phyloP scores from a whole-genome alignment of 1,139 yeast genomes.

The Protomyces gravidus region DNA sequence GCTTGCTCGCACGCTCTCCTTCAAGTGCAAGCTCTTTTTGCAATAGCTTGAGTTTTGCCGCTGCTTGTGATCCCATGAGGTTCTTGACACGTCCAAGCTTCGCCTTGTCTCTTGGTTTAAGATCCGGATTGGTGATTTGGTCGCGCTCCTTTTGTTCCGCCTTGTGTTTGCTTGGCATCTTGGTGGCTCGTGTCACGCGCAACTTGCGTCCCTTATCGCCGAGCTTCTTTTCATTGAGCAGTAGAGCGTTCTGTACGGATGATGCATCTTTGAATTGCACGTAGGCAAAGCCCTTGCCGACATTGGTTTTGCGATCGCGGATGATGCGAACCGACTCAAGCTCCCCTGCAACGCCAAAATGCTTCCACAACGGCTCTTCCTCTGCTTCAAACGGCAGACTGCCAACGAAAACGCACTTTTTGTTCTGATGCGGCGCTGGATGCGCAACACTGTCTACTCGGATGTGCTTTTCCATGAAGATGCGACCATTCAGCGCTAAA shows the following conservation, averaged over 20 bases:
- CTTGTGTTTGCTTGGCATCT: conserved; percentile 37
- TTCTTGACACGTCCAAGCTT: conserved; percentile 73
- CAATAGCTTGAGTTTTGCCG: conserved; percentile 54
- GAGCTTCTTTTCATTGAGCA: conserved; percentile 68
- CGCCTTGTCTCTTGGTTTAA: conserved; percentile 53
- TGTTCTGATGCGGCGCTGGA: conserved; percentile 75
- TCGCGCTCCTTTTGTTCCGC: conserved; percentile 32
- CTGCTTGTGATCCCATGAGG: conserved; percentile 73
- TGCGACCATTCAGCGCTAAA: conserved; percentile 57
- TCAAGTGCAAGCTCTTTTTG: conserved; percentile 51
- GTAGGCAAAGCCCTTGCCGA: conserved; percentile 96
- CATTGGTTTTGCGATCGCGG: conserved; percentile 85
- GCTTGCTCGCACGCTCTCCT: conserved; percentile 62
- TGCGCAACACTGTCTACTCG: conserved; percentile 90
- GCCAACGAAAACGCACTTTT: conserved; percentile 84
- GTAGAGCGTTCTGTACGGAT: conserved; percentile 74
- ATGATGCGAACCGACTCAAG: conserved; percentile 86
- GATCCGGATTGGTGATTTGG: conserved; percentile 35
- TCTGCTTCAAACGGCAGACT: conserved; percentile 87
- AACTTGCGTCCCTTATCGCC: conserved; percentile 56
- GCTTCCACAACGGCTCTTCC: conserved; percentile 84
- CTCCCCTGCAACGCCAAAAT: conserved; percentile 59
- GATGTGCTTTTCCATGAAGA: conserved; percentile 68
- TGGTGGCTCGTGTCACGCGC: conserved; percentile 74
- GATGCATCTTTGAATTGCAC: conserved; percentile 83